Base-by-base conservation (phyloP, 2,329 filamentous ascomycete genomes). In the Hypoxylon sp. region DNA sequence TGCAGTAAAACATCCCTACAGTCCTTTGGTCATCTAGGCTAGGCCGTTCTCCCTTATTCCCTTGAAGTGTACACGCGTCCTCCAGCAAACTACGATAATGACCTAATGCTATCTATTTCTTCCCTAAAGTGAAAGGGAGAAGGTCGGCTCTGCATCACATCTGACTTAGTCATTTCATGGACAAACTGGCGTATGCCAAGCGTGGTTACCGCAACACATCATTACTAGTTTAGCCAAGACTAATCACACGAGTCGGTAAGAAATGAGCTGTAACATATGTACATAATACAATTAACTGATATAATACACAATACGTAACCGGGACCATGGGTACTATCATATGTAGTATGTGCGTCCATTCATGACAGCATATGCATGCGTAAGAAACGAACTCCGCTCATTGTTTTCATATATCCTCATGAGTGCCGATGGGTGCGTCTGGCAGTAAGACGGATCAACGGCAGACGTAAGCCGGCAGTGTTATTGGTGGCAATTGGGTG, bases 271-370 rank as follows among this genome's bases (percentile, higher is more conserved):
- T 20, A 44, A 57, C 27, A 14, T 57, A 57, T 57, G 31, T 57
- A 57, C 54, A 46, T 14, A 40, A 8, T 57, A 31, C 8, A 57
- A 33, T 55, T 14, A 46, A 31, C 20, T 25, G 11, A 6, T 57
- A 57, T 48, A 35, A 57, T 57, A 57, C 55, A 57, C 35, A 17
- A 57, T 37, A 57, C 42, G 40, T 57, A 48, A 48, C 17, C 10
- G 14, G 54, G 55, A 25, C 55, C 42, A n/a, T 10, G 4, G 25
- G 48, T 33, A 48, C 40, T n/a, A 22, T 35, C 40, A 25, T 35
- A n/a, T n/a, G n/a, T n/a, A 30, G 27, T 31, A 57, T 57, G 55
- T 20, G 8, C 27, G 2, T 48, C n/a, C 30, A 57, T 57, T 48
- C 55, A 57, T 48, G 27, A 48, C 55, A 33, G 42, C 55, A 42